Base-by-base conservation (phyloP, 306 rosid genomes). In the Dalbergia oliveri region DNA sequence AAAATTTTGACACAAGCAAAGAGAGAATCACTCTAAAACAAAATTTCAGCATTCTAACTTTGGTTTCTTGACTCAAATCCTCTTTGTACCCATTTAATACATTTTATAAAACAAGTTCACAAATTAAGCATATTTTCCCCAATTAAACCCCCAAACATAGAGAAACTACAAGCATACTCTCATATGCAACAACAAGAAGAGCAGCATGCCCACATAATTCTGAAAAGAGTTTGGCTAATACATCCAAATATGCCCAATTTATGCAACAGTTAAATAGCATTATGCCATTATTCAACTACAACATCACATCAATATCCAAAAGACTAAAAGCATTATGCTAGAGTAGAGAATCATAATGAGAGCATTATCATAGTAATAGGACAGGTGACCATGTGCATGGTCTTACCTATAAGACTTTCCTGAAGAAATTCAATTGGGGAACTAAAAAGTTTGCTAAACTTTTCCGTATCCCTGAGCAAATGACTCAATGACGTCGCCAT, bases 401-500 rank as follows among this genome's bases (percentile, higher is more conserved):
- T 47, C 51, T 75, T 77, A 91, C 97, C 92, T 88, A 82, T n/a
- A 89, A 68, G 94, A 89, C 39, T 90, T 91, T 64, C 94, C 97
- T 1, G 80, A 16, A 92, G 83, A 68, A 88, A 92, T 44, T 87
- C 92, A 62, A 88, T n/a, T 9, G 97, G 90, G 65, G 89, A 84
- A 79, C 70, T 84, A n/a, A 92, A 87, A 15, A 83, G 35, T 10
- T 88, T 82, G 59, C 91, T 87, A 64, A 92, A 58, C 23, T 79
- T 1, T 88, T 31, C 64, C 92, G 0, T 88, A 43, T 9, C 92
- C 91, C 0, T 93, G 88, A 70, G 84, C 87, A 73, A 89, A 72
- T 0, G 92, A 88, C 34, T 87, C 83, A 59, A 88, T 67, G 47
- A 89, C 63, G 64, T 87, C 85, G 63, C 97, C 91, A 91, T 81